These are phyloP conservation scores for Lactarius pseudohatsudake DNA, from an alignment of 768 basidiomycete species.

Conservation along the genomic window DNA sequence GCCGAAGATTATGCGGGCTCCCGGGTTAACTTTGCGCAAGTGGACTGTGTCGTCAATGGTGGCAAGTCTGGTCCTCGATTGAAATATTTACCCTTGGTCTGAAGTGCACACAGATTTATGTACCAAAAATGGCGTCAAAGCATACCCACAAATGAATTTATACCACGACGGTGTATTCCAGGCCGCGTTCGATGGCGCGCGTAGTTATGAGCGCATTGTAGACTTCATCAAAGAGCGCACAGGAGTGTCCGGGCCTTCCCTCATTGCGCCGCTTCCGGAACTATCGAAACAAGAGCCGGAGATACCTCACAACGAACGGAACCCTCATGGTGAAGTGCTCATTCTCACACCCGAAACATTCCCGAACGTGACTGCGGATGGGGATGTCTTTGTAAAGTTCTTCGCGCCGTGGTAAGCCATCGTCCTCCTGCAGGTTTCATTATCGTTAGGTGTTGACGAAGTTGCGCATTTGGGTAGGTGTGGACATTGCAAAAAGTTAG, in stretches of 20 bases:
- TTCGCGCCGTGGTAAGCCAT: conserved; percentile 79
- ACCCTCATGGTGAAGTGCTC: conserved; percentile 43
- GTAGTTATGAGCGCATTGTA: conserved; percentile 55
- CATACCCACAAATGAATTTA: conserved; percentile 76
- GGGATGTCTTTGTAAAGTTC: conserved; percentile 71
- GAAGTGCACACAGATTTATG: conserved; percentile 66
- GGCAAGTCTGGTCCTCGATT: conserved; percentile 47
- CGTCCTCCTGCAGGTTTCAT: background rate
- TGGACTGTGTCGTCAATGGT: conserved; percentile 76
- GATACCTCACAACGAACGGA: conserved; percentile 34
- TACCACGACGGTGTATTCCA: conserved; percentile 65
- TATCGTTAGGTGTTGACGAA: background rate
- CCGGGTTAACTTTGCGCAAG: conserved; percentile 68
- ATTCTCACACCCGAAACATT: conserved; percentile 49
- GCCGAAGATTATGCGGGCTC: conserved; percentile 51
- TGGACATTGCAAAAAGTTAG: conserved; percentile 94
- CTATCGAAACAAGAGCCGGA: conserved; percentile 35
- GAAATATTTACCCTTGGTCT: background rate
- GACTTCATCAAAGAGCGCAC: conserved; percentile 53
- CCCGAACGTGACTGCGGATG: conserved; percentile 44
- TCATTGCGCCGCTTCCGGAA: conserved; percentile 33
- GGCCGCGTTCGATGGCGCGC: conserved; percentile 53
- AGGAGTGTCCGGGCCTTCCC: conserved; percentile 31
- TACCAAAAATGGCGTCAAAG: conserved; percentile 58
- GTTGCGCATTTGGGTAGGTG: conserved; percentile 49